Evolutionary conservation across 2,329 filamentous ascomycete genomes (phyloP), one percentile per base, ranked within the genome.

Genomic region (Cladosporium halotolerans): DNA sequence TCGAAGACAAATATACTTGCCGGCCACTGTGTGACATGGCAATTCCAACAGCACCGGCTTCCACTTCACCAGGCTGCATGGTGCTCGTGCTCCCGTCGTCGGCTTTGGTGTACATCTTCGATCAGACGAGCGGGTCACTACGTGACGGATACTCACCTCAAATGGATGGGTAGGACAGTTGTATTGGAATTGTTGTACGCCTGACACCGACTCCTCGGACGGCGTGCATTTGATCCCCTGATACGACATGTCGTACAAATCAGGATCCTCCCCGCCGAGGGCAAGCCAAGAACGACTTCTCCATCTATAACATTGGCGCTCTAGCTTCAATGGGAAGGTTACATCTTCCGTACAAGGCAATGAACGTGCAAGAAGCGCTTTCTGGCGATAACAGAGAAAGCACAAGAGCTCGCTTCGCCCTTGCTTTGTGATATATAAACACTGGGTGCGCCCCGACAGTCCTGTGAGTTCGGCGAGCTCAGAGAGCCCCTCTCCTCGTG

Each of bases 261-360:
- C 40, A 44, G 40, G 8, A 39, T 51, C 33, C 32, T 44, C 39
- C 16, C 36, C 10, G n/a, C n/a, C 32, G 32, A 36, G 40, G 32
- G 40, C 14, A 51, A 43, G 48, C 48, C 48, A 44, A 51, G 48
- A 31, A 28, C 23, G 10, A 32, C 23, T 31, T 44, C 42, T 31
- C 42, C 48, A 44, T 43, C 48, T 28, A 51, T 32, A 44, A 18
- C 40, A 51, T 51, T 51, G 48, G 48, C 48, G 28, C 48, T 19
- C 40, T 51, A 51, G 48, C 48, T 51, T 19, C 28, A 51, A 51
- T 31, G 16, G 48, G 48, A 51, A 51, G 48, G 48, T 51, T 51
- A 51, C 48, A 51, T 51, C 32, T 19, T 36, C 16, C n/a, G 7
- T n/a, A 34, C 36, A 9, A 39, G n/a, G 36, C n/a, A 14, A 39